Evolutionary conservation across 2,329 filamentous ascomycete species (phyloP).

Genomic region (Rhinocladiella mackenziei): DNA sequence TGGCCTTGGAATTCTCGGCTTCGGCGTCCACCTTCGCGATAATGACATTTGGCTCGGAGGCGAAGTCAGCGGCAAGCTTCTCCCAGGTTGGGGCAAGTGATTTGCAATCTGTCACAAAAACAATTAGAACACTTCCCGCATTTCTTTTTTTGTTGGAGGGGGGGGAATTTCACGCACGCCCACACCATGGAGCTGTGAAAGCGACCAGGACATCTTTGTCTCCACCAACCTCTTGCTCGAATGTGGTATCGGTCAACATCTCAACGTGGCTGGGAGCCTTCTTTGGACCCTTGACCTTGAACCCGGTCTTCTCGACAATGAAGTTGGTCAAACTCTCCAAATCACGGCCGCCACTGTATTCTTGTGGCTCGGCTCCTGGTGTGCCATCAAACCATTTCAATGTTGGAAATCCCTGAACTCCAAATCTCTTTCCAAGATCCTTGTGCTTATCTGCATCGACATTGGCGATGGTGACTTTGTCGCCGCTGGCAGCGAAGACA

Average conservation of each 20-base stretch:
- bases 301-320: slow-evolving; percentile 79
- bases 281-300: slow-evolving; percentile 71
- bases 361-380: slow-evolving; percentile 76
- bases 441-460: slow-evolving; percentile 92
- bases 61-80: slow-evolving; percentile 75
- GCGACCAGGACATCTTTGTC: slow-evolving; percentile 91
- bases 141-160: not conserved
- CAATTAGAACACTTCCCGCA: not conserved
- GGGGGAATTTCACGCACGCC: slow-evolving; percentile 66
- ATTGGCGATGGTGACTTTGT: slow-evolving; percentile 83
- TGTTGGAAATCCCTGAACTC: slow-evolving; percentile 91
- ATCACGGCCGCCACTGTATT: slow-evolving; percentile 84
- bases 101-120: slow-evolving; percentile 76
- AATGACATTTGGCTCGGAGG: slow-evolving; percentile 69
- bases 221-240: slow-evolving; percentile 71
- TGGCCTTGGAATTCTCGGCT: slow-evolving; percentile 74
- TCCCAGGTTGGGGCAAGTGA: slow-evolving; percentile 87
- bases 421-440: slow-evolving; percentile 76
- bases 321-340: slow-evolving; percentile 78
- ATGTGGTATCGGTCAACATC: slow-evolving; percentile 74
- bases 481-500: slow-evolving; percentile 67
- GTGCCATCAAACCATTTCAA: slow-evolving; percentile 92
- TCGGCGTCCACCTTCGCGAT: slow-evolving; percentile 97
- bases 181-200: slow-evolving; percentile 98
- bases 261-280: slow-evolving; percentile 70